Conservation (phyloP, 2,329 filamentous ascomycete genomes). For the Penicillium palitans region DNA sequence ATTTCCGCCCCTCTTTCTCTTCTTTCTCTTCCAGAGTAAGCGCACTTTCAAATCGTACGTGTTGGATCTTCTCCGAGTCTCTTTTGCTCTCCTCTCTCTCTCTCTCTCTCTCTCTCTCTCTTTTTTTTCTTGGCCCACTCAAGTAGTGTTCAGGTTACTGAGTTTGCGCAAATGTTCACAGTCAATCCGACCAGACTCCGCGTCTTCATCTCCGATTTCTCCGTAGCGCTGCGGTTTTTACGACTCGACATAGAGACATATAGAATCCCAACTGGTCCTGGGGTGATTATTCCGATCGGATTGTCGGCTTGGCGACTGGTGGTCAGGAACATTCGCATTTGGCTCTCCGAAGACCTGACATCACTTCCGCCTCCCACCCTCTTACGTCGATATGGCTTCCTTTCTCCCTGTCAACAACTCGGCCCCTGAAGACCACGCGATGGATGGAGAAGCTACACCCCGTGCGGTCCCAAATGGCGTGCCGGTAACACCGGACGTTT, state of each 20-base stretch:
- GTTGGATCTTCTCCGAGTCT: background rate
- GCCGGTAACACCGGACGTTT: slow-evolving; percentile 35
- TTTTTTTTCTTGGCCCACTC: background rate
- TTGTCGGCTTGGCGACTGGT: slow-evolving; percentile 24
- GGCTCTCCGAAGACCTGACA: slow-evolving; percentile 28
- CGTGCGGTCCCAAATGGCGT: slow-evolving; percentile 47
- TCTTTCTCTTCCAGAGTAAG: slow-evolving; percentile 9
- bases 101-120: background rate
- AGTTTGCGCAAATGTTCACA: slow-evolving; percentile 24
- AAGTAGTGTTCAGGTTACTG: slow-evolving; percentile 12
- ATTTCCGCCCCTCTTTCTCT: slow-evolving; percentile 6
- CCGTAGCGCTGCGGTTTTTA: slow-evolving; percentile 20
- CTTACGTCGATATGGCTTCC: slow-evolving; percentile 50
- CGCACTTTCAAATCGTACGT: slow-evolving; percentile 14
- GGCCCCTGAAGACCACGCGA: slow-evolving; percentile 46
- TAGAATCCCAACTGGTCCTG: slow-evolving; percentile 16
- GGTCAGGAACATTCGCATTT: slow-evolving; percentile 19
- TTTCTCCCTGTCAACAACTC: slow-evolving; percentile 64
- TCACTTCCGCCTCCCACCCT: slow-evolving; percentile 25
- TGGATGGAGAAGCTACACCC: slow-evolving; percentile 57
- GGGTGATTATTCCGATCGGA: slow-evolving; percentile 22
- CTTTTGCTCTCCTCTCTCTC: background rate
- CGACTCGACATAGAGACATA: slow-evolving; percentile 12
- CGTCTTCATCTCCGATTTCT: slow-evolving; percentile 16
- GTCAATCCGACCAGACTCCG: slow-evolving; percentile 19